Conservation (phyloP, 2,329 filamentous ascomycete species). For the Gremmenia infestans region DNA sequence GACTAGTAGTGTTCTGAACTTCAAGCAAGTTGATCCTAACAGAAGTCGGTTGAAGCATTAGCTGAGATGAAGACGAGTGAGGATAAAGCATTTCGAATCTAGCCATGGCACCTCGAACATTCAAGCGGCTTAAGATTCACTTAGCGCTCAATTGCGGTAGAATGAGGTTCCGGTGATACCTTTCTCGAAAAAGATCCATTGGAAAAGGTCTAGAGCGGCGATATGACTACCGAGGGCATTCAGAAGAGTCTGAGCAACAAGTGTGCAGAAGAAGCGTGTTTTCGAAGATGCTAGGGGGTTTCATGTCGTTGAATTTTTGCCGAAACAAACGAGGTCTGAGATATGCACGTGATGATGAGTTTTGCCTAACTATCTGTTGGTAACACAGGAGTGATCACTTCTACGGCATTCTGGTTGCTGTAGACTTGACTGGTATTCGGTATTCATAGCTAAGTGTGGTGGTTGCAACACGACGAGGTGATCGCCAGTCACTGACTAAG, state of each 20-base stretch:
- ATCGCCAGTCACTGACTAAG: no score
- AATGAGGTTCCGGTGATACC: background rate
- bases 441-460: no score
- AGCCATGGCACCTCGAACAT: background rate
- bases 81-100: background rate
- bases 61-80: background rate
- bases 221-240: background rate
- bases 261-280: background rate
- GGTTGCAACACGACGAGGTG: no score
- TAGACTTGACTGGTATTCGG: no score
- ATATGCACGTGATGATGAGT: background rate
- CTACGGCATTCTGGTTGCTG: no score
- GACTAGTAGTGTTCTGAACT: background rate
- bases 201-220: background rate
- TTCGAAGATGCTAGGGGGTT: background rate
- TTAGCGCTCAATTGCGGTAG: background rate
- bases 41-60: background rate
- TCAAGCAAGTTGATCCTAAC: background rate
- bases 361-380: no score
- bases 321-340: background rate
- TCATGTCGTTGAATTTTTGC: conserved; percentile 8
- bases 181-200: background rate
- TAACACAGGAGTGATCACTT: no score
- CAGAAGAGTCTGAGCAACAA: background rate
- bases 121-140: background rate